Base-by-base conservation (phyloP, 495 filamentous ascomycete genomes). In the Penicillium longicatenatum region DNA sequence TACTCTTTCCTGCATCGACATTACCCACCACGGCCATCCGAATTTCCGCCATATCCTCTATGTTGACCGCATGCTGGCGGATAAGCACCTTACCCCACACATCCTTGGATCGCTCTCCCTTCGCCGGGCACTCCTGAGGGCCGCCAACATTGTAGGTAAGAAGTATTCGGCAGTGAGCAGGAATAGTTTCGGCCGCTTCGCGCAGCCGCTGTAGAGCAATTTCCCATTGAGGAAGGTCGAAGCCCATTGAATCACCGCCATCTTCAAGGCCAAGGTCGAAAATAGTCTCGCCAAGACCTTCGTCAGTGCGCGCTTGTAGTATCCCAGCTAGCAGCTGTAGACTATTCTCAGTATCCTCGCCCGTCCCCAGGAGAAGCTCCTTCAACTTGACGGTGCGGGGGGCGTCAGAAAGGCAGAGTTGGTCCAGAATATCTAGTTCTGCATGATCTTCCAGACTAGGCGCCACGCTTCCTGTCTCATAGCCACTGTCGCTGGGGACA, bases 11-110 rank as follows among this genome's bases (percentile, higher is more conserved):
- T 14, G 94, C 94, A 68, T 98, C 94, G 52, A 98, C 92, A 77
- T 98, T 98, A 11, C 94, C 94, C 17, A 98, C 94, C 3, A 98
- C 94, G 3, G 93, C 94, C 70, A 98, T 93, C 59, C 94, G 78
- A n/a, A 93, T 93, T 80, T 98, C 94, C 51, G 95, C 94, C 47
- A 94, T 86, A 62, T 93, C 88, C 67, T 97, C 93, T 1, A 91
- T 80, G 19, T 82, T 88, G 14, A 81, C 77, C 21, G 92, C 90
- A 21, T 81, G 69, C 68, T 86, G 86, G 50, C 94, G 85, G 52
- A 98, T 84, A 65, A 98, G 79, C 51, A 97, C 68, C 68, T 95
- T 97, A 3, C 92, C 92, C 65, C 83, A 88, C 42, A 84, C 84
- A 16, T 85, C 86, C 58, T 83, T 86, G 26, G 89, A 82, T 59